Conservation (phyloP, 805 yeast species). For the Sungouiozyma intestinalis region DNA sequence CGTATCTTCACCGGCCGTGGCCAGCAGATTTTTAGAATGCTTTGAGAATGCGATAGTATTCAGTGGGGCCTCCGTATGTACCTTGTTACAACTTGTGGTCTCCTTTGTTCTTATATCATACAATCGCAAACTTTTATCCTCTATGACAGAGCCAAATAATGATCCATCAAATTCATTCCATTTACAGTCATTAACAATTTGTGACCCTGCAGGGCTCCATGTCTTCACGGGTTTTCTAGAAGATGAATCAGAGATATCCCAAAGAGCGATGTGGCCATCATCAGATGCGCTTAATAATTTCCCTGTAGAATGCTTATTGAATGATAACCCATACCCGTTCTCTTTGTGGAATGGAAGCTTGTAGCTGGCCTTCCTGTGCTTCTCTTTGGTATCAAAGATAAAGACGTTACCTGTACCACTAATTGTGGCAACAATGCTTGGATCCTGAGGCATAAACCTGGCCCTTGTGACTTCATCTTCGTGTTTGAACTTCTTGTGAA, state of each 20-base stretch:
- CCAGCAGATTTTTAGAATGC: slow-evolving; percentile 47
- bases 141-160: slow-evolving; percentile 63
- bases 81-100: slow-evolving; percentile 11
- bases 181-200: slow-evolving; percentile 65
- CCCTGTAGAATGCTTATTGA: slow-evolving; percentile 44
- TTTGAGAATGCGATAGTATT: slow-evolving; percentile 60
- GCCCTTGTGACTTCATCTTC: slow-evolving; percentile 64
- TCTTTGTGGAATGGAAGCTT: slow-evolving; percentile 43
- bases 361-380: slow-evolving; percentile 25
- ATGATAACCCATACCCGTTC: slow-evolving; percentile 68
- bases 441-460: slow-evolving; percentile 54
- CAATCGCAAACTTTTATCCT: slow-evolving; percentile 46
- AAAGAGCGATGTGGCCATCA: slow-evolving; percentile 51
- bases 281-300: slow-evolving; percentile 53
- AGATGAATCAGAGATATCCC: slow-evolving; percentile 35
- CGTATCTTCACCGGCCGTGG: slow-evolving; percentile 62
- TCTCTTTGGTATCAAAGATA: slow-evolving; percentile 36
- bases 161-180: slow-evolving; percentile 50
- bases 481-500: slow-evolving; percentile 50
- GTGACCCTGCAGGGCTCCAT: slow-evolving; percentile 34
- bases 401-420: slow-evolving; percentile 55
- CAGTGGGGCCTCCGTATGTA: slow-evolving; percentile 32
- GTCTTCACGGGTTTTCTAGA: slow-evolving; percentile 20
- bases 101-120: slow-evolving; percentile 40
- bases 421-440: slow-evolving; percentile 49